Evolutionary conservation across 1,139 yeast genomes (phyloP).

Genomic region (Yamadazyma diospyri): DNA sequence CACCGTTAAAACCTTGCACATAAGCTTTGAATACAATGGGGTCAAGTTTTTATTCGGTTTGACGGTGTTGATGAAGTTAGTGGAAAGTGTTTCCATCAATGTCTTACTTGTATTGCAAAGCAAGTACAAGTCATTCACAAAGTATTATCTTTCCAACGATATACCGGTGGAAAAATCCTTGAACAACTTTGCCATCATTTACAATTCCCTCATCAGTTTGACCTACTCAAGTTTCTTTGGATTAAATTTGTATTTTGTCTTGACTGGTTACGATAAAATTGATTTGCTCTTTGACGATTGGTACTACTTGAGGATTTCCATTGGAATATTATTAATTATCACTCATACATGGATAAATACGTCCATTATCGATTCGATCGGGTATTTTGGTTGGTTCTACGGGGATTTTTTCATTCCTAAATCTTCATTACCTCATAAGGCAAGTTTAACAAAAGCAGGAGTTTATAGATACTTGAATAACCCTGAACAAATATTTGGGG

Average conservation of each 20-base stretch:
- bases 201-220: slow-evolving; percentile 50
- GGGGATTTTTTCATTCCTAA: slow-evolving; percentile 79
- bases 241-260: slow-evolving; percentile 30
- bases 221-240: slow-evolving; percentile 47
- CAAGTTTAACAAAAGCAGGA: slow-evolving; percentile 72
- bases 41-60: slow-evolving; percentile 30
- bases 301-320: slow-evolving; percentile 54
- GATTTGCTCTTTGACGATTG: slow-evolving; percentile 31
- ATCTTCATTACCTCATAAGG: slow-evolving; percentile 28
- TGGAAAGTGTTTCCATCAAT: slow-evolving; percentile 54
- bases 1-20: slow-evolving; percentile 5
- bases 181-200: slow-evolving; percentile 73
- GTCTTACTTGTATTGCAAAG: slow-evolving; percentile 59
- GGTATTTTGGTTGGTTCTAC: slow-evolving; percentile 87
- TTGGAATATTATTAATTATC: slow-evolving; percentile 52
- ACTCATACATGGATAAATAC: slow-evolving; percentile 72
- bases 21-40: not conserved
- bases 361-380: slow-evolving; percentile 71
- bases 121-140: slow-evolving; percentile 60
- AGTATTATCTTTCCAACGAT: slow-evolving; percentile 63
- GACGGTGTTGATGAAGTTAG: slow-evolving; percentile 49
- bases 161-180: slow-evolving; percentile 66
- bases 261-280: slow-evolving; percentile 18
- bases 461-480: slow-evolving; percentile 81
- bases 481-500: slow-evolving; percentile 81